Conservation (phyloP, 1,284 basidiomycete species). For the Meripilus lineatus region DNA sequence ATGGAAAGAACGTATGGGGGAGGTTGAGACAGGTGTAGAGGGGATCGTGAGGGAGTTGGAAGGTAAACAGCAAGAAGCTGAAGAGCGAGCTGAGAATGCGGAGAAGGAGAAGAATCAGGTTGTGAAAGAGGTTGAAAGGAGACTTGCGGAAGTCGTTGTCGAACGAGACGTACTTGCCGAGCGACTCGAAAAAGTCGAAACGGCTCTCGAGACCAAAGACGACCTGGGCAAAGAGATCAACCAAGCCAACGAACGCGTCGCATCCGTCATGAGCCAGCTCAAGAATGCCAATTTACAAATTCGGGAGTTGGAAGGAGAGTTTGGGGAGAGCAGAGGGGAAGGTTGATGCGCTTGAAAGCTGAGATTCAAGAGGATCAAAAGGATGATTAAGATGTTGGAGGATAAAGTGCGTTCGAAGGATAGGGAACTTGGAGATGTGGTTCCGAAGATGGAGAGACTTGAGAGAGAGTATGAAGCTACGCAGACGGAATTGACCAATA, state of each 20-base stretch:
- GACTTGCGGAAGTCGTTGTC: slow-evolving; percentile 37
- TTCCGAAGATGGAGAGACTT: slow-evolving; percentile 18
- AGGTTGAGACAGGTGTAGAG: slow-evolving; percentile 64
- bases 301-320: slow-evolving; percentile 51
- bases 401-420: slow-evolving; percentile 47
- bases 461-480: slow-evolving; percentile 27
- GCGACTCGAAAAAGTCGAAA: slow-evolving; percentile 57
- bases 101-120: slow-evolving; percentile 33
- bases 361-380: slow-evolving; percentile 52
- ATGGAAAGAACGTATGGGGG: slow-evolving; percentile 63
- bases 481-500: slow-evolving; percentile 33
- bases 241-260: slow-evolving; percentile 57
- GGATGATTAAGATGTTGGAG: slow-evolving; percentile 42
- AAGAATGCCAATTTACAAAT: slow-evolving; percentile 52
- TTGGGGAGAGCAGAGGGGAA: slow-evolving; percentile 42
- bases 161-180: slow-evolving; percentile 53
- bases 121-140: slow-evolving; percentile 43
- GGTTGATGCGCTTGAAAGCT: slow-evolving; percentile 47
- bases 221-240: slow-evolving; percentile 63
- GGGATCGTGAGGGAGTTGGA: slow-evolving; percentile 64
- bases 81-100: slow-evolving; percentile 36
- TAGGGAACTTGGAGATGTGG: slow-evolving; percentile 24
- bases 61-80: slow-evolving; percentile 45
- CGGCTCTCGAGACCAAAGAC: slow-evolving; percentile 49
- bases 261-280: slow-evolving; percentile 47